Evolutionary conservation across 352 stramenopile species (phyloP).

Genomic region (Phytopythium helicoides): DNA sequence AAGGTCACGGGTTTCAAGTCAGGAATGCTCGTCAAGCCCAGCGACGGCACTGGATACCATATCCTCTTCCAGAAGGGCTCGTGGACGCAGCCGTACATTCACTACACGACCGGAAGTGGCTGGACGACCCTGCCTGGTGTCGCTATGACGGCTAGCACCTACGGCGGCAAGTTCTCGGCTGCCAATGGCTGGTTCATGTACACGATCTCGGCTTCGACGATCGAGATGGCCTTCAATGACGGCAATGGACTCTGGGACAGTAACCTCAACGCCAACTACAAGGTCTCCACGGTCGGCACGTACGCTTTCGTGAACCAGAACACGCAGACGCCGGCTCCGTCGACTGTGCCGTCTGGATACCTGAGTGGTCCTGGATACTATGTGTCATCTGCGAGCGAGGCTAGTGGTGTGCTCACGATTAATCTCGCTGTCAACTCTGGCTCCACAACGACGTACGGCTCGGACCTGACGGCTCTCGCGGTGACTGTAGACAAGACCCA

Average conservation of each 20-base stretch:
- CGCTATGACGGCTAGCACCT: slow-evolving; percentile 30
- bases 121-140: slow-evolving; percentile 34
- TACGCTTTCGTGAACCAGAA: slow-evolving; percentile 30
- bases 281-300: slow-evolving; percentile 22
- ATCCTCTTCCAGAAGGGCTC: slow-evolving; percentile 24
- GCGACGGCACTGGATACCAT: slow-evolving; percentile 21
- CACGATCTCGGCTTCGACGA: slow-evolving; percentile 15
- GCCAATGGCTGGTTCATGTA: slow-evolving; percentile 44
- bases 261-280: slow-evolving; percentile 43
- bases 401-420: slow-evolving; percentile 23
- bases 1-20: slow-evolving; percentile 21
- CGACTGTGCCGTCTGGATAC: slow-evolving; percentile 18
- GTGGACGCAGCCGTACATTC: slow-evolving; percentile 35
- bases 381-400: slow-evolving; percentile 29
- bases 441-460: slow-evolving; percentile 23
- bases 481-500: slow-evolving; percentile 36
- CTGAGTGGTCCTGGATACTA: slow-evolving; percentile 35
- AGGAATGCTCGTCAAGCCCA: slow-evolving; percentile 21
- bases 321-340: slow-evolving; percentile 10
- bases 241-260: slow-evolving; percentile 40
- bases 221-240: slow-evolving; percentile 47
- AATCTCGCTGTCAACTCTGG: slow-evolving; percentile 27
- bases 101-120: slow-evolving; percentile 29
- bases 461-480: slow-evolving; percentile 34
- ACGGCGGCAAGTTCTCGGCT: slow-evolving; percentile 30